phyloP scores from a whole-genome alignment of 2,329 filamentous ascomycete genomes.

The Colletotrichum limetticola region DNA sequence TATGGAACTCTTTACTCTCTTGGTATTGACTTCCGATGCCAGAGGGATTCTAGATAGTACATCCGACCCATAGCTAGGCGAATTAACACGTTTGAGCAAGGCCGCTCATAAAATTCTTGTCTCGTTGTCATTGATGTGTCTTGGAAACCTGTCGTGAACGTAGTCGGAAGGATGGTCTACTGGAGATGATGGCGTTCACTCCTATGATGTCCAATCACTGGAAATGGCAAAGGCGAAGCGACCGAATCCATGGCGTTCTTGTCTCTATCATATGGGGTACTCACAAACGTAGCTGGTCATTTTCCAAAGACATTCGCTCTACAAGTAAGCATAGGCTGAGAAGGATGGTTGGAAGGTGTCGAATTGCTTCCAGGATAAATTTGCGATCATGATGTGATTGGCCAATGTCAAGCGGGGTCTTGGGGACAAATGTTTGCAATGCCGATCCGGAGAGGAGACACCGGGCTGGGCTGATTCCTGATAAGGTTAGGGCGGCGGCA shows the following conservation, averaged over 20 bases:
- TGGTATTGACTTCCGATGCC: conserved; percentile 24
- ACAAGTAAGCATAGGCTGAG: neutral
- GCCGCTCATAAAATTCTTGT: conserved; percentile 12
- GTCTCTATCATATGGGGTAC: neutral
- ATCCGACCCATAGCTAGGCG: conserved; percentile 25
- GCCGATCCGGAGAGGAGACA: conserved; percentile 32
- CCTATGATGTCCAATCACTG: neutral
- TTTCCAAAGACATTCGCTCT: neutral
- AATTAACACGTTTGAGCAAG: conserved; percentile 22
- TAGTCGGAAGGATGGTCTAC: neutral
- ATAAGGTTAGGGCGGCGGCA: conserved; percentile 32
- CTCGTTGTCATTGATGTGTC: neutral
- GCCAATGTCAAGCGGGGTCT: conserved; percentile 29
- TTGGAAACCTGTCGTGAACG: neutral
- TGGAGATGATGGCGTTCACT: neutral
- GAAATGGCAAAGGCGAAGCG: neutral
- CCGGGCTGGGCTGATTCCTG: conserved; percentile 30
- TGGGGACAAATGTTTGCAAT: conserved; percentile 19
- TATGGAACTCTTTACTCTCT: conserved; percentile 24
- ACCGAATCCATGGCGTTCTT: neutral
- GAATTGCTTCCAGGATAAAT: conserved; percentile 17
- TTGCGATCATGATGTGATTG: conserved; percentile 34
- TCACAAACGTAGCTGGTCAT: neutral
- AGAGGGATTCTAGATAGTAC: conserved; percentile 28
- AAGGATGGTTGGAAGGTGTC: neutral